Evolutionary conservation across 2,329 filamentous ascomycete species (phyloP).

Genomic region (Colletotrichum phormii): DNA sequence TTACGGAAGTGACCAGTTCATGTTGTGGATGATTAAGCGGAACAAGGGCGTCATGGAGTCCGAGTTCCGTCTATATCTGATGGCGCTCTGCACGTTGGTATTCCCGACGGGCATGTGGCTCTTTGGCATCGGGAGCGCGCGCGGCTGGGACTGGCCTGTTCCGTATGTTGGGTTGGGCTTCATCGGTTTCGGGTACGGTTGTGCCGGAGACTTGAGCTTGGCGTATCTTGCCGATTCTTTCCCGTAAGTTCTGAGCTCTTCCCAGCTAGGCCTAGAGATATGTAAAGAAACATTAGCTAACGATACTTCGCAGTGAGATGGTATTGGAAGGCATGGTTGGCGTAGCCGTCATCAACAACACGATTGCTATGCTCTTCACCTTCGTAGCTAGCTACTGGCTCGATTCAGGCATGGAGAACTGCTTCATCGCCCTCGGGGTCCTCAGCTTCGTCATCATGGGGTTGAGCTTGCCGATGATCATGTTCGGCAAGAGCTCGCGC

Average conservation of each 20-base stretch:
- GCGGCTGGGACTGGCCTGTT: slow-evolving; percentile 63
- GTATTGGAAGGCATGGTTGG: slow-evolving; percentile 69
- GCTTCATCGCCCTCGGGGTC: slow-evolving; percentile 64
- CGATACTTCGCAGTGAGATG: slow-evolving; percentile 51
- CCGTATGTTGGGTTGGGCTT: slow-evolving; percentile 67
- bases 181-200: slow-evolving; percentile 70
- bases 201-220: slow-evolving; percentile 66
- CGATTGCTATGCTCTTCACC: slow-evolving; percentile 64
- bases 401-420: slow-evolving; percentile 56
- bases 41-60: slow-evolving; percentile 67
- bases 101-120: slow-evolving; percentile 64
- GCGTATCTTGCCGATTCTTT: slow-evolving; percentile 68
- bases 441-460: slow-evolving; percentile 63
- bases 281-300: neutral
- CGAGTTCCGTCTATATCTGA: slow-evolving; percentile 64
- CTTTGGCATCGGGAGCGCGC: slow-evolving; percentile 63
- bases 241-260: slow-evolving; percentile 42
- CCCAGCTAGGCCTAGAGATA: neutral
- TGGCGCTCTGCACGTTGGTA: slow-evolving; percentile 61
- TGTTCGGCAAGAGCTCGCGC: slow-evolving; percentile 62
- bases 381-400: slow-evolving; percentile 64
- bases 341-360: slow-evolving; percentile 68
- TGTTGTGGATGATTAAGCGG: slow-evolving; percentile 64
- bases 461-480: slow-evolving; percentile 64
- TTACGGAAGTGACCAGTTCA: slow-evolving; percentile 66